These are phyloP conservation scores for Polychytrium aggregatum DNA, from an alignment of 192 early-diverging fungal genomes.

Conservation along the genomic window DNA sequence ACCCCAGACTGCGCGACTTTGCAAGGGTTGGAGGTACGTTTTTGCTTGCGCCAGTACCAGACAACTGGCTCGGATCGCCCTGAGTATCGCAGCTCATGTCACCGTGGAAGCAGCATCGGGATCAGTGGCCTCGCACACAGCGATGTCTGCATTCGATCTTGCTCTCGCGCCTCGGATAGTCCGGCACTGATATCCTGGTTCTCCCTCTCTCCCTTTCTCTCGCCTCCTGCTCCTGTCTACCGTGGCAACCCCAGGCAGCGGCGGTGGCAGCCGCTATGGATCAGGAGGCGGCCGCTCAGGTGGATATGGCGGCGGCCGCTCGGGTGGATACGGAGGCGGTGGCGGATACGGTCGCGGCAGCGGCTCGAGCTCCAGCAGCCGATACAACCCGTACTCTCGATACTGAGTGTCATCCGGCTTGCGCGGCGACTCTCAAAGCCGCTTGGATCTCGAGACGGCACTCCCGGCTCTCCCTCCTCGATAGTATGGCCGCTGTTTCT, in stretches of 20 bases:
- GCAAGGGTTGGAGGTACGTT: conserved; percentile 26
- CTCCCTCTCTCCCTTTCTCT: background rate
- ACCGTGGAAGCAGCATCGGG: background rate
- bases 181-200: background rate
- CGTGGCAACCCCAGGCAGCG: background rate
- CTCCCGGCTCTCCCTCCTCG: too few species aligned
- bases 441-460: too few species aligned
- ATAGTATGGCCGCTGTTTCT: too few species aligned
- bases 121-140: too few species aligned
- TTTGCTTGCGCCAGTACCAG: background rate
- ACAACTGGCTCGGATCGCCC: background rate
- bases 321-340: conserved; percentile 37
- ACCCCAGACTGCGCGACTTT: conserved; percentile 32
- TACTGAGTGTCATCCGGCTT: too few species aligned
- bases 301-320: conserved; percentile 19
- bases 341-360: conserved; percentile 31
- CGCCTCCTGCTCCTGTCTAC: background rate
- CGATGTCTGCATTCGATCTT: too few species aligned
- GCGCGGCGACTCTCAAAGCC: too few species aligned
- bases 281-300: conserved; percentile 21
- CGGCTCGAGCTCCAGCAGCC: conserved; percentile 31
- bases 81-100: background rate
- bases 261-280: conserved; percentile 20
- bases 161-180: too few species aligned
- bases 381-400: conserved; percentile 21